A percentile compares a stretch with the other conserved stretches of the same genome.
Evolutionary conservation across 2,329 filamentous ascomycete species (phyloP).

Genomic region (Sclerotinia borealis): DNA sequence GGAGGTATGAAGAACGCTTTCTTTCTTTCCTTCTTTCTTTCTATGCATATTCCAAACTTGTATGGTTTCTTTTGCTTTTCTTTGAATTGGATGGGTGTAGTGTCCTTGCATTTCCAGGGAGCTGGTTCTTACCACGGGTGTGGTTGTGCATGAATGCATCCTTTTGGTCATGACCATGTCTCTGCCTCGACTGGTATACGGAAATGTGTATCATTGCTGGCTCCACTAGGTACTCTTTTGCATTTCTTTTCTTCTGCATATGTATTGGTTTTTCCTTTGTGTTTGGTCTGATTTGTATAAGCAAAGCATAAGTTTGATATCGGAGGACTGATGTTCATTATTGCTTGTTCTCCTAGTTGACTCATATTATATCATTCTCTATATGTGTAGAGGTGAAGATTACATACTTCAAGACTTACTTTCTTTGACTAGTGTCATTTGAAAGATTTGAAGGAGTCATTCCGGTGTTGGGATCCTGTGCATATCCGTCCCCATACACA

Average conservation of each 20-base stretch:
- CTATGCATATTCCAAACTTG: too few relatives aligned
- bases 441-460: not conserved
- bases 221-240: conserved; percentile 1
- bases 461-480: not conserved
- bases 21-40: not conserved
- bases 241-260: not conserved
- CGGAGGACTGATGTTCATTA: not conserved
- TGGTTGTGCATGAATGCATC: not conserved
- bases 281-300: not conserved
- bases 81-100: not conserved
- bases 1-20: conserved; percentile 18
- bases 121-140: not conserved
- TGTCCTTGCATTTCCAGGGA: not conserved
- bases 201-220: not conserved
- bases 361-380: not conserved
- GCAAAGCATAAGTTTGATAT: not conserved
- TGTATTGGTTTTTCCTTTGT: not conserved
- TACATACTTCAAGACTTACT: not conserved
- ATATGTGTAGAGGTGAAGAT: not conserved
- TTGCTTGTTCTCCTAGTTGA: not conserved
- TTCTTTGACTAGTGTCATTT: conserved; percentile 5
- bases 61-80: too few relatives aligned
- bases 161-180: not conserved
- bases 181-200: not conserved
- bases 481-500: not conserved